These are phyloP conservation scores for Begonia peltatifolia DNA, from an alignment of 306 rosid genomes.

Conservation along the genomic window DNA sequence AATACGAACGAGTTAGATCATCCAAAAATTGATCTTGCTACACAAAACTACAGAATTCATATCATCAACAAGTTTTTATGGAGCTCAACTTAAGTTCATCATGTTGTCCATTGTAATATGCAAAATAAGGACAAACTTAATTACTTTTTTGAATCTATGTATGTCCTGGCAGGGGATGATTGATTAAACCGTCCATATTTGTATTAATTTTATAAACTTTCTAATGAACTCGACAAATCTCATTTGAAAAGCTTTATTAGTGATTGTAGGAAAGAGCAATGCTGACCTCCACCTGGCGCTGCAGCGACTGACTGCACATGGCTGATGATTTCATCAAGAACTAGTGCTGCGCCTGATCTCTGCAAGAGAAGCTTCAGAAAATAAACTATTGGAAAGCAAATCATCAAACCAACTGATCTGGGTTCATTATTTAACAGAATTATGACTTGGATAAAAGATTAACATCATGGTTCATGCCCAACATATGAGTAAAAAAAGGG, in stretches of 20 bases:
- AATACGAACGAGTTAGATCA: neutral
- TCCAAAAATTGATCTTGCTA: too few relatives aligned
- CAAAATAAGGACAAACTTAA: neutral
- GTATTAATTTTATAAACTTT: neutral
- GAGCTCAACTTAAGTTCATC: too few relatives aligned
- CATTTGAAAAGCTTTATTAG: too few relatives aligned
- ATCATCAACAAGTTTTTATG: too few relatives aligned
- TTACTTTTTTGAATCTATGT: too few relatives aligned
- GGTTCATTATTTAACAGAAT: too few relatives aligned
- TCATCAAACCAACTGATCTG: neutral
- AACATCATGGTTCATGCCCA: too few relatives aligned
- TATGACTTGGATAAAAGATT: too few relatives aligned
- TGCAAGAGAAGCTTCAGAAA: slow-evolving; percentile 17
- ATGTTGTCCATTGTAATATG: neutral
- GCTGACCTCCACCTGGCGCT: slow-evolving; percentile 92
- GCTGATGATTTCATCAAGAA: slow-evolving; percentile 91
- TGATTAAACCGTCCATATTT: neutral
- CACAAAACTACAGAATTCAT: too few relatives aligned
- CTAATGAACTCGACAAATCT: neutral
- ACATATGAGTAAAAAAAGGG: too few relatives aligned
- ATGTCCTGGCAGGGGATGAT: too few relatives aligned
- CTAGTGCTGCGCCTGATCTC: slow-evolving; percentile 88
- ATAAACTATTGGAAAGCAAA: neutral
- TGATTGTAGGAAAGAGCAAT: slow-evolving; percentile 1
- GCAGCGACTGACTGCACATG: slow-evolving; percentile 92